phyloP scores from a whole-genome alignment of 805 yeast species.

The Wickerhamiella occidentalis region DNA sequence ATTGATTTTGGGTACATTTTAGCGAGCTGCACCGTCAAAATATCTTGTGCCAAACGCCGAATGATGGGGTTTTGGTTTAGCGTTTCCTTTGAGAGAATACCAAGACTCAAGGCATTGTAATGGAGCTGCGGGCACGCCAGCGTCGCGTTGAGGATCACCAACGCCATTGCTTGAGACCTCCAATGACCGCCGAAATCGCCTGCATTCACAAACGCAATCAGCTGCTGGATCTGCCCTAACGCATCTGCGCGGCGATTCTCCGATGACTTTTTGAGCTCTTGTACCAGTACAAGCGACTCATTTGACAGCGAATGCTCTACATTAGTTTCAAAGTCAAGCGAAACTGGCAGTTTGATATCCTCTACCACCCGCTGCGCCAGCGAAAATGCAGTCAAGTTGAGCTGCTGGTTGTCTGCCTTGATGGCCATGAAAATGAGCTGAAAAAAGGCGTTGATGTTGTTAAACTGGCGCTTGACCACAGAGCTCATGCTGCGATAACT shows the following conservation, averaged over 20 bases:
- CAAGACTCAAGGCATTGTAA: conserved; percentile 13
- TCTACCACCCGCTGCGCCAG: conserved; percentile 29
- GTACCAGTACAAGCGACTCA: background rate
- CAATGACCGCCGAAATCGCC: conserved; percentile 15
- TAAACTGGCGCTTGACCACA: conserved; percentile 46
- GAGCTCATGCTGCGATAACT: conserved; percentile 44
- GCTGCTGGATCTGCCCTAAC: background rate
- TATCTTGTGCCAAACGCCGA: conserved; percentile 46
- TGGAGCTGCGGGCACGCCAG: conserved; percentile 21
- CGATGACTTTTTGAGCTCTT: background rate
- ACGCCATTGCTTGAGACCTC: conserved; percentile 16
- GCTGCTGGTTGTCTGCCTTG: conserved; percentile 42
- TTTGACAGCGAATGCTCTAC: background rate
- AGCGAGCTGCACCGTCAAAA: conserved; percentile 42
- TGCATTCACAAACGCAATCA: background rate
- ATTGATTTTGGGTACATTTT: conserved; percentile 37
- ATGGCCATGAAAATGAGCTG: conserved; percentile 45
- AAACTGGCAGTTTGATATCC: conserved; percentile 26
- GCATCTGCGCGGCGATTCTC: background rate
- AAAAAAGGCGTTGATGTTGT: conserved; percentile 37
- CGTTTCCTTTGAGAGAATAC: conserved; percentile 18
- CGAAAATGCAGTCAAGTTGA: conserved; percentile 42
- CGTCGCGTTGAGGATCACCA: conserved; percentile 18
- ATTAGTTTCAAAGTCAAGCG: background rate
- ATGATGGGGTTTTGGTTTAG: conserved; percentile 49